Base-by-base conservation (phyloP, 768 basidiomycete species). In the Cantharellus cinnabarinus region DNA sequence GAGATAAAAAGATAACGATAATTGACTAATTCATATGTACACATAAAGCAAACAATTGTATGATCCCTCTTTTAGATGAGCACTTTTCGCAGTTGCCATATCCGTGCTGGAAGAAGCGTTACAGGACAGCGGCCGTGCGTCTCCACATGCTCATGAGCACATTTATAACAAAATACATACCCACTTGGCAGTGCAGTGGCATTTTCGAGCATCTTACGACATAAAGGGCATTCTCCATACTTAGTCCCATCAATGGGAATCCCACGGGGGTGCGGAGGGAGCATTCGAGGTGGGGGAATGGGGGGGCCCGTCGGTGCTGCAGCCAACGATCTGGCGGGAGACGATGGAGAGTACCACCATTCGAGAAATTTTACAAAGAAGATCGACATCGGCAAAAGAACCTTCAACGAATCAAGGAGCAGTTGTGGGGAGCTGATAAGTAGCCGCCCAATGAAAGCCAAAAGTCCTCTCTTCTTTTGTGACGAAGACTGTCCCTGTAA, bases 321-420 rank as follows among this genome's bases (percentile, higher is more conserved):
- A 40, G 75, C 74, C 58, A 87, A 71, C n/a, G 79, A 79, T 44
- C 81, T 79, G 15, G 85, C 87, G 2, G 85, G 91, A 5, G 89
- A 95, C 50, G 78, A 77, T 29, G 95, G 91, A 3, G 90, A 93
- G 67, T 98, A 98, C 91, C 94, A 99, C 91, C 95, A 99, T 71
- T 98, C 91, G 52, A 95, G 74, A 70, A 98, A 93, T 70, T 91
- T 94, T 73, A 99, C 75, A 68, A 89, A 86, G 70, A 99, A 94
- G 60, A 99, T 90, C 48, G 85, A 83, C 20, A 83, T 85, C 14
- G 89, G 94, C 41, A 91, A 77, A 52, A 88, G 74, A 53, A 87
- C 71, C 61, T 82, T 79, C 42, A 91, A 73, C 2, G 86, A 89
- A 67, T 90, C 85, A 40, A 91, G 74, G 4, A 85, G 64, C 50